Evolutionary conservation across 345 rosid genomes (phyloP).

Genomic region (Citrus cavaleriei): DNA sequence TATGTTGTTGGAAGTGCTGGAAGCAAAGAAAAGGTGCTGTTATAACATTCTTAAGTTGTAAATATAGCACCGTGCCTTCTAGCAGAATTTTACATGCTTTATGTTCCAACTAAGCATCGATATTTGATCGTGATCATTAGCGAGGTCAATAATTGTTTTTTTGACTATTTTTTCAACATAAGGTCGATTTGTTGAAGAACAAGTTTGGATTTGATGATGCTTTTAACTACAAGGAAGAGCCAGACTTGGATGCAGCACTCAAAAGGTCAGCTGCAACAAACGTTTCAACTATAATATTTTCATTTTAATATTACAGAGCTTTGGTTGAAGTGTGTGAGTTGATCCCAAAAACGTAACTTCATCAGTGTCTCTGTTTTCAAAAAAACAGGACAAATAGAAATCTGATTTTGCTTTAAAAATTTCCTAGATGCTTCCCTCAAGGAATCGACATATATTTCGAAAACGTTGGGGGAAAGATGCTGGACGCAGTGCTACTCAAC

Average conservation of each 20-base stretch:
- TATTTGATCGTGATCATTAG: background rate
- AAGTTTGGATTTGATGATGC: constrained; percentile 72
- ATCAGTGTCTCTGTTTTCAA: background rate
- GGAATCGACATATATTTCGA: constrained; percentile 63
- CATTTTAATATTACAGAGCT: no score
- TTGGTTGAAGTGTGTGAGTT: background rate
- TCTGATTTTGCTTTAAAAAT: background rate
- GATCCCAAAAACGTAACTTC: background rate
- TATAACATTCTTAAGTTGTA: no score
- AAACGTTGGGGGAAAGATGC: constrained; percentile 67
- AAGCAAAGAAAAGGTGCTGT: constrained; percentile 35
- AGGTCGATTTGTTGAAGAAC: constrained; percentile 62
- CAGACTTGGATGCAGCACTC: constrained; percentile 44
- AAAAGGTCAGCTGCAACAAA: constrained; percentile 40
- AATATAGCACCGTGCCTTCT: background rate
- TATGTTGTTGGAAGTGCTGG: constrained; percentile 59
- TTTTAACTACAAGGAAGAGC: constrained; percentile 72
- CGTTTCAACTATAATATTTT: background rate
- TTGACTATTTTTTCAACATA: background rate
- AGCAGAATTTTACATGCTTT: background rate
- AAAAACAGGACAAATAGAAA: background rate
- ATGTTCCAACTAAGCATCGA: background rate
- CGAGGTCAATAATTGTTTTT: background rate
- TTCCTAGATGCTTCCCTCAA: constrained; percentile 48
- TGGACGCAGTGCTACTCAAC: constrained; percentile 58